Base-by-base conservation (phyloP, 2,329 filamentous ascomycete genomes). In the Trichoderma sp. region DNA sequence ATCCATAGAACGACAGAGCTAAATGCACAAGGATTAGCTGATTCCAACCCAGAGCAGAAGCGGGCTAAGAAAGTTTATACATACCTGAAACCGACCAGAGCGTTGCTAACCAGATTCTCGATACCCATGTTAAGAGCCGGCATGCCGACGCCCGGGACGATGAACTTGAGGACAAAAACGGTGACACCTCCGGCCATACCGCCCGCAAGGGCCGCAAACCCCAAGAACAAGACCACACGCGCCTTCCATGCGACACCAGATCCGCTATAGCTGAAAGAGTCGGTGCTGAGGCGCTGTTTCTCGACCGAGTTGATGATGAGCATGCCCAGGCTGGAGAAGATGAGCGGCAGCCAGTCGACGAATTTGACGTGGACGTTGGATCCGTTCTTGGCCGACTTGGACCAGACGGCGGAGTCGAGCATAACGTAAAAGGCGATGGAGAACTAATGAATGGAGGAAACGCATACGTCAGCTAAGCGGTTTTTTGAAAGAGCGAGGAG, bases 271-370 rank as follows among this genome's bases (percentile, higher is more conserved):
- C 83, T 85, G 78, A 89, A 89, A 68, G 82, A 85, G 80, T 91
- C 87, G 74, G 86, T 83, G 74, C 86, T 87, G 71, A 91, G 83
- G 65, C 89, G 85, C 70, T 87, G 82, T 80, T 91, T 90, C 81
- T 90, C 88, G 72, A 90, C 88, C 73, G 84, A 87, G 83, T 91
- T 90, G 83, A 90, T 90, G 78, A 90, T 90, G 69, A 91, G 83
- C 87, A 91, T 90, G 71, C 89, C 89, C 71, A 90, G 82, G 71
- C 85, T 84, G 72, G 85, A 87, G 82, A 90, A 90, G 78, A 90
- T 85, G 73, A 91, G 84, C 63, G 89, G 88, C 72, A 90, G 85
- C 89, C 89, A 91, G 84, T 91, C 89, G 79, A 90, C 83, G 75
- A 90, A 91, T 73, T 83, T 87, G 75, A 91, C 83, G 80, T 91